A percentile compares a stretch with the other conserved stretches of the same genome.
Evolutionary conservation across 148 eudicot genomes (phyloP).

Genomic region (Tetragonia tetragonoides): DNA sequence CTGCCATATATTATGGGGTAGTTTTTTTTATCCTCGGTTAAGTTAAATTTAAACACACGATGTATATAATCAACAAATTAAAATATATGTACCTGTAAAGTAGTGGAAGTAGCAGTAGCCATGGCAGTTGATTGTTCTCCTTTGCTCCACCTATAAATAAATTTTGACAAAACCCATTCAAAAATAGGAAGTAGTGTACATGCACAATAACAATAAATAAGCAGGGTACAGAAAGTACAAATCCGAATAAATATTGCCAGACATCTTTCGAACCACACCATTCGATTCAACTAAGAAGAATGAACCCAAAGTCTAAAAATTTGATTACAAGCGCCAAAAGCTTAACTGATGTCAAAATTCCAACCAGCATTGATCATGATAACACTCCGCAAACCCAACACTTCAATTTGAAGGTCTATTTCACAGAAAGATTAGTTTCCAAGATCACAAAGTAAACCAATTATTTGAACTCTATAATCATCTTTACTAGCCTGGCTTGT

Average conservation of each 20-base stretch:
- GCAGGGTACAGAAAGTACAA: neutral
- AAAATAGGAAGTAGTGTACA: neutral
- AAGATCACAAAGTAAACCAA: neutral
- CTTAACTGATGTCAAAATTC: neutral
- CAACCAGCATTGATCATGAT: neutral
- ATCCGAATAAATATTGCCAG: neutral
- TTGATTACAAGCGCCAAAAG: neutral
- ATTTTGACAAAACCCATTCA: neutral
- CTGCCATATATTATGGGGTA: neutral
- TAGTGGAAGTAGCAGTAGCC: constrained; percentile 67
- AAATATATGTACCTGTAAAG: constrained; percentile 44
- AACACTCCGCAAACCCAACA: constrained; percentile 1
- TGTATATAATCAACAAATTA: neutral
- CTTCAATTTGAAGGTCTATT: neutral
- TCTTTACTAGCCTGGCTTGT: neutral
- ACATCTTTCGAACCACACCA: neutral
- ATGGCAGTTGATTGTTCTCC: constrained; percentile 95
- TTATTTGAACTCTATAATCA: neutral
- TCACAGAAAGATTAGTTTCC: neutral
- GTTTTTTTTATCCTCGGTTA: neutral
- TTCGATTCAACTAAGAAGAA: neutral
- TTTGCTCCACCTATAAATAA: constrained; percentile 74
- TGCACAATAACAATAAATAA: neutral
- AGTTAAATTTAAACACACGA: neutral
- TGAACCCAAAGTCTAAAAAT: neutral